Base-by-base conservation (phyloP, 306 rosid species). In the Citrullus colocynthis region DNA sequence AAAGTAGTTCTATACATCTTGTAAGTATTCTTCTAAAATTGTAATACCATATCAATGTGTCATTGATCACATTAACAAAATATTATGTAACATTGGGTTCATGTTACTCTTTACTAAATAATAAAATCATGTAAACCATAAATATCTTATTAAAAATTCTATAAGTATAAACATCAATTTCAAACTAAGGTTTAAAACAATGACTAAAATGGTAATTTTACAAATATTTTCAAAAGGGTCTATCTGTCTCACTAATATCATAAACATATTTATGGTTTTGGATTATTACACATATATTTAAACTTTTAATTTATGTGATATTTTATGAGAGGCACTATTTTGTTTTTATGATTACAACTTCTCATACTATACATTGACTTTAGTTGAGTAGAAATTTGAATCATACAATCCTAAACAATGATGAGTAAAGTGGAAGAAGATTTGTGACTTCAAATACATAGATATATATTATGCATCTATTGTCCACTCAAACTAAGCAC, bases 401-500 rank as follows among this genome's bases (percentile, higher is more conserved):
- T 42, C 37, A 21, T 70, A 44, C 4, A 16, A 72, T 66, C 20
- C 60, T 28, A 72, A 72, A 72, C 60, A 72, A 72, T 72, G 76
- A 72, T 72, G 59, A 28, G 60, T 49, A 28, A 24, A 72, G 76
- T 72, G 76, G 76, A 30, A 70, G 57, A 49, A 57, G 49, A 72
- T 17, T 49, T 72, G 30, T 13, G 76, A 72, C 4, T 51, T 45
- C 2, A 13, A 24, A 70, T 21, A 70, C 21, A 71, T 48, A 71
- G 11, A 45, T 16, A 41, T 71, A 32, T 30, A 24, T 32, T 32
- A 13, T 52, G 57, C 57, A 52, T 52, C n/a, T 52, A 15, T 16
- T 66, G 74, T 72, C 76, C 58, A 72, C 59, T 72, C 75, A 72
- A 28, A 48, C 60, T 45, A 72, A 72, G 28, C 76, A 72, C 36